Conservation (phyloP, 352 stramenopile genomes). For the Phytophthora nicotianae region DNA sequence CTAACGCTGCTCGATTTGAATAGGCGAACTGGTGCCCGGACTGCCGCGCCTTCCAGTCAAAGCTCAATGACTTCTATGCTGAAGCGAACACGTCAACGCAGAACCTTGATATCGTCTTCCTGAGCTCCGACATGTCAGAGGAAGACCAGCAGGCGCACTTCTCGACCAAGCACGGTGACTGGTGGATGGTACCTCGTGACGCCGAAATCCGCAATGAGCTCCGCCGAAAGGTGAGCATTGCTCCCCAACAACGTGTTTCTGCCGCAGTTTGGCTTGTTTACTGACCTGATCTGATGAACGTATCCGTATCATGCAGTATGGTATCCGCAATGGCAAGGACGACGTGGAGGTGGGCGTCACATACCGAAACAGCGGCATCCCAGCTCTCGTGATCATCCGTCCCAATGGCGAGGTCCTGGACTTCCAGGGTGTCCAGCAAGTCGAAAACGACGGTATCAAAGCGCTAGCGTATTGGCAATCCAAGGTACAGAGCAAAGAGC, state of each 20-base stretch:
- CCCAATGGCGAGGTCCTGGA: constrained; percentile 69
- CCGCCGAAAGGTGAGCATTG: constrained; percentile 64
- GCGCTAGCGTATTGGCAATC: constrained; percentile 49
- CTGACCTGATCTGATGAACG: neutral
- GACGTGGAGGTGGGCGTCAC: constrained; percentile 62
- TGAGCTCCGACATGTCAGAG: constrained; percentile 69
- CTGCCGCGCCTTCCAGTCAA: constrained; percentile 79
- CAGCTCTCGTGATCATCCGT: constrained; percentile 72
- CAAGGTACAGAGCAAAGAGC: constrained; percentile 19
- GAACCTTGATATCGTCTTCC: constrained; percentile 75
- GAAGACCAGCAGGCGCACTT: constrained; percentile 69
- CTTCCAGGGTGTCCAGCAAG: constrained; percentile 59
- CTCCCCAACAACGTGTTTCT: constrained; percentile 16
- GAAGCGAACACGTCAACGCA: constrained; percentile 58
- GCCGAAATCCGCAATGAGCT: constrained; percentile 70
- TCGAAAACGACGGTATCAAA: constrained; percentile 57
- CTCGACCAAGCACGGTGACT: constrained; percentile 71
- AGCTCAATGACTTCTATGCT: constrained; percentile 76
- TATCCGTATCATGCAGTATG: constrained; percentile 40
- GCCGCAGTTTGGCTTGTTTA: constrained; percentile 2
- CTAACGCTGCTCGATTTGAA: constrained; percentile 23
- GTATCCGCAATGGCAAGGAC: constrained; percentile 72
- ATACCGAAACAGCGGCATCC: constrained; percentile 65
- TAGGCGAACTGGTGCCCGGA: constrained; percentile 85
- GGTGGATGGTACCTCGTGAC: constrained; percentile 80